Percentiles rank a stretch among this genome's conserved stretches.
Evolutionary conservation across 805 yeast genomes (phyloP).

Genomic region (Pichia californica): DNA sequence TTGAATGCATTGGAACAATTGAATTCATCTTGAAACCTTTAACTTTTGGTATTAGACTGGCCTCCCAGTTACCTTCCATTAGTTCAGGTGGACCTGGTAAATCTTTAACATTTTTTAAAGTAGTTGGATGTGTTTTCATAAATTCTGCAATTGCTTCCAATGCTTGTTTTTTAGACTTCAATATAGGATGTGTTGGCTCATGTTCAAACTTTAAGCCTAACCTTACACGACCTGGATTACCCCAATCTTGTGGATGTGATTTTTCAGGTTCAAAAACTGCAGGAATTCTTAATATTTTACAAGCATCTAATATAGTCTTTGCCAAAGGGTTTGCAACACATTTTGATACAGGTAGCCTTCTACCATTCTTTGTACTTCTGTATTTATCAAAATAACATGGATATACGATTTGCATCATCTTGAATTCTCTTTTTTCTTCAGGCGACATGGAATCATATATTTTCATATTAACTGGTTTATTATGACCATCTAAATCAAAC

Average conservation of each 20-base stretch:
- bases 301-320: slow-evolving; percentile 72
- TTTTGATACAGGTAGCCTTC: slow-evolving; percentile 61
- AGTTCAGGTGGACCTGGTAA: slow-evolving; percentile 63
- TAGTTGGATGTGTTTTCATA: slow-evolving; percentile 63
- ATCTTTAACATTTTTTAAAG: slow-evolving; percentile 53
- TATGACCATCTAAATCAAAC: background rate
- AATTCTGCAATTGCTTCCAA: slow-evolving; percentile 54
- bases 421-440: slow-evolving; percentile 58
- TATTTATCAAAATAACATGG: slow-evolving; percentile 88
- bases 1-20: slow-evolving; percentile 83
- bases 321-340: slow-evolving; percentile 90
- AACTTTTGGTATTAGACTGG: slow-evolving; percentile 66
- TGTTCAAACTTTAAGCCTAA: slow-evolving; percentile 54
- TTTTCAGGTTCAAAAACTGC: slow-evolving; percentile 69
- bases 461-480: slow-evolving; percentile 7
- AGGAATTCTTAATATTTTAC: slow-evolving; percentile 23
- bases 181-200: slow-evolving; percentile 27
- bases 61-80: slow-evolving; percentile 40
- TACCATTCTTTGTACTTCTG: slow-evolving; percentile 72
- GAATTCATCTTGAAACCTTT: slow-evolving; percentile 81
- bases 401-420: slow-evolving; percentile 67
- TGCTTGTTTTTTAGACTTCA: slow-evolving; percentile 58
- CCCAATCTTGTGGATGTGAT: slow-evolving; percentile 93
- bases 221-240: slow-evolving; percentile 95
- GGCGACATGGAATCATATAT: slow-evolving; percentile 22